phyloP scores from a whole-genome alignment of 169 alveolate species.

The Eimeria praecox region DNA sequence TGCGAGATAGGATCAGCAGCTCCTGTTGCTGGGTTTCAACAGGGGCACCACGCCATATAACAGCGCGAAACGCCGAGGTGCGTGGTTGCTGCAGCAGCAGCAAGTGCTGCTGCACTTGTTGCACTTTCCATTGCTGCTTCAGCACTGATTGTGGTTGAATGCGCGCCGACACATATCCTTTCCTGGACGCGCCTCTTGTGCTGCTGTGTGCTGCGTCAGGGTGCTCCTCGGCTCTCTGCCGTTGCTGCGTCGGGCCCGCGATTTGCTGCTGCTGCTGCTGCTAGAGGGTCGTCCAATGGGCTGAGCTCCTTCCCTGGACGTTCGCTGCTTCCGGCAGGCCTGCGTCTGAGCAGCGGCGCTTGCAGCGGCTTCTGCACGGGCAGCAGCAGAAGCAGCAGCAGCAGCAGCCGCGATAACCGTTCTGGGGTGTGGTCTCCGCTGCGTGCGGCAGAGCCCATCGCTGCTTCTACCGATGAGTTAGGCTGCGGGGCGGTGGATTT shows the following conservation, averaged over 20 bases:
- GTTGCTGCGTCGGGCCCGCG: constrained; percentile 31
- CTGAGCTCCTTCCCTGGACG: not conserved
- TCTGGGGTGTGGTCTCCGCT: not conserved
- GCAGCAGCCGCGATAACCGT: not conserved
- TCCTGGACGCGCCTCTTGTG: not conserved
- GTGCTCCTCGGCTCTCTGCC: constrained; percentile 1
- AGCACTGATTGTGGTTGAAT: not conserved
- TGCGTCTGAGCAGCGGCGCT: not conserved
- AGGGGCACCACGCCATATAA: not conserved
- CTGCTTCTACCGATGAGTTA: not conserved
- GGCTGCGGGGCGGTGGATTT: not conserved
- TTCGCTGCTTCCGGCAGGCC: not conserved
- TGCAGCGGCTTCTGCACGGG: not conserved
- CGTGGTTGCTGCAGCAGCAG: not conserved
- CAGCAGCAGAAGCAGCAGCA: constrained; percentile 2
- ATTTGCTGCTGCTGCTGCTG: constrained; percentile 23
- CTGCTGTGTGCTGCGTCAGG: not conserved
- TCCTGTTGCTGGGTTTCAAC: not conserved
- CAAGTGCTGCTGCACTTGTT: not conserved
- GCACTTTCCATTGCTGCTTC: not conserved
- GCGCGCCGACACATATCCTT: not conserved
- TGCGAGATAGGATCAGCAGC: not conserved
- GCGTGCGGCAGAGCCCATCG: constrained; percentile 1
- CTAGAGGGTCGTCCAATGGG: not conserved
- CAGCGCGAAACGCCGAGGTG: not conserved